A percentile compares a stretch with the other conserved stretches of the same genome.
These are phyloP conservation scores for Cicer yamashitae DNA, from an alignment of 306 rosid species.

Conservation along the genomic window DNA sequence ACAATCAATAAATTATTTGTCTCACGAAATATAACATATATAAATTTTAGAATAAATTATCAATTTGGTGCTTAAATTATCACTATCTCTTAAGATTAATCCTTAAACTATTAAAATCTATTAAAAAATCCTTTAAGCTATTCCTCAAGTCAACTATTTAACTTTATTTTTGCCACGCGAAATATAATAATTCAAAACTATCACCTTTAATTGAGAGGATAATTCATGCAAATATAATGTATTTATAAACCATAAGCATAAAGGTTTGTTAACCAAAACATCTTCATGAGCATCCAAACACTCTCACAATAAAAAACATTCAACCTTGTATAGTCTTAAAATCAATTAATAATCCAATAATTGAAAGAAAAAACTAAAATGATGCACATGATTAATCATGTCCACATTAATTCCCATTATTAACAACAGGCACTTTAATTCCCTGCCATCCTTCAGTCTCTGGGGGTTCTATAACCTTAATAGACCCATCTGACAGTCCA, in stretches of 20 bases:
- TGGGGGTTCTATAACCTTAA: constrained; percentile 49
- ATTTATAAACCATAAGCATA: constrained; percentile 8
- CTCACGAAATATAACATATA: too few relatives aligned
- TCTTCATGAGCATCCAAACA: constrained; percentile 29
- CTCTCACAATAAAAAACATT: constrained; percentile 28
- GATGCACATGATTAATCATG: constrained; percentile 25
- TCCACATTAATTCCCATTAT: not conserved
- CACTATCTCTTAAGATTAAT: too few relatives aligned
- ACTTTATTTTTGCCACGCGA: too few relatives aligned
- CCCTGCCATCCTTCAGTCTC: constrained; percentile 35
- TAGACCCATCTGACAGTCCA: constrained; percentile 70
- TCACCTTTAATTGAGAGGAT: constrained; percentile 12
- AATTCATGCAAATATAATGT: not conserved
- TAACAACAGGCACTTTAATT: not conserved
- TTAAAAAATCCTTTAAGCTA: too few relatives aligned
- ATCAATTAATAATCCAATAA: not conserved
- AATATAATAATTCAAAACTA: not conserved
- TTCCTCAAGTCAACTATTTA: too few relatives aligned
- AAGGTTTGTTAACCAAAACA: constrained; percentile 25
- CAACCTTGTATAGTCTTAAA: constrained; percentile 35
- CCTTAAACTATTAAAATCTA: too few relatives aligned
- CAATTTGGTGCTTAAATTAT: too few relatives aligned
- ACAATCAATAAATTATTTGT: too few relatives aligned
- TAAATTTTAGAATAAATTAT: too few relatives aligned
- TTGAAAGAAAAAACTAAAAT: constrained; percentile 19